Evolutionary conservation across 371 early-diverging fungal species (phyloP), one percentile per base, ranked within the genome.

Genomic region (Mortierella sp.): DNA sequence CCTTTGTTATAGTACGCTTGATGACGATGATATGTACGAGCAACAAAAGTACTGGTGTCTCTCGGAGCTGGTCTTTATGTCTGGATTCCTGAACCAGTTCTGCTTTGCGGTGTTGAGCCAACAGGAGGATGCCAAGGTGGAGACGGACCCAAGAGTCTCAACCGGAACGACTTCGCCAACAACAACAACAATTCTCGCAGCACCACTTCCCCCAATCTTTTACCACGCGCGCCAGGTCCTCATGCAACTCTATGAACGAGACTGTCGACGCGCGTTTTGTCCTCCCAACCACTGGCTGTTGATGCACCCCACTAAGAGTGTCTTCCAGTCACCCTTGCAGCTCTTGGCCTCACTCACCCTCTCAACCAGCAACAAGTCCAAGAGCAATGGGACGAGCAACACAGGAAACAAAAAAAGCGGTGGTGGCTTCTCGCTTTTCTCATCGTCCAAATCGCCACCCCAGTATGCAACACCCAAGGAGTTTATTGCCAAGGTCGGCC

Each of bases 1-100:
- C 60, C 54, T 70, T 48, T 10, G 32, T 5, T 12, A 38, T 87
- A 91, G 92, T 49, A 96, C 96, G 0, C 83, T 96, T 32, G 96
- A 96, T 60, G 97, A 97, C 79, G 94, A 95, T 18, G 97, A 97
- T 86, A 90, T 97, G 76, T 95, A 95, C 75, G 89, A 90, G 35
- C 89, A 91, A 12, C 89, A 93, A 41, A 90, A 80, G 58, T 90
- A 93, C 1, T 93, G 93, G 81, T 88, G 90, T 21, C 80, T 92
- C 1, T 81, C 80, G 1, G 92, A 94, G 49, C 83, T 94, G 41
- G 89, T 89, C 16, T 84, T 89, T 27, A 81, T 95, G 74, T 90
- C 93, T 8, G 87, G 86, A 3, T 93, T 92, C 74, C 85, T 93
- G 49, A 93, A 95, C 71, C 91, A 91, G 51, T 94, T 96, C 71